Conservation (phyloP, 2,329 filamentous ascomycete genomes). For the Diaporthe amygdali region DNA sequence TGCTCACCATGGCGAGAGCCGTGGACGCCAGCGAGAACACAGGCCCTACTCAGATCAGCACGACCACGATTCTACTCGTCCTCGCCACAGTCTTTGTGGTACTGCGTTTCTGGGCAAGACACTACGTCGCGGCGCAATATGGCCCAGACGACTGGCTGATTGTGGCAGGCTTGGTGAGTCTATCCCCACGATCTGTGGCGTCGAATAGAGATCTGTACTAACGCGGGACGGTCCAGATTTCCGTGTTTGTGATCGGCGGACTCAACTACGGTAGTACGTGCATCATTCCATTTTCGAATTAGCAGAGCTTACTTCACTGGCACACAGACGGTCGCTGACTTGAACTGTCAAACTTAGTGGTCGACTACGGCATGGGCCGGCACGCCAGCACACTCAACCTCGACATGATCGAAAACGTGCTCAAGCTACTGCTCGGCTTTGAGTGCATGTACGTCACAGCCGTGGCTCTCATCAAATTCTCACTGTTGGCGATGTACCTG, state of each 20-base stretch:
- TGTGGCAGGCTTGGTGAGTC: slow-evolving; percentile 22
- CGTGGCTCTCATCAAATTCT: slow-evolving; percentile 29
- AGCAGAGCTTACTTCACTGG: too few relatives aligned
- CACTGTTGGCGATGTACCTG: slow-evolving; percentile 32
- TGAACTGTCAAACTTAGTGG: slow-evolving; percentile 14
- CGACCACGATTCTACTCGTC: slow-evolving; percentile 21
- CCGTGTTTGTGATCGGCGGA: slow-evolving; percentile 20
- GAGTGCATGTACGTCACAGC: slow-evolving; percentile 27
- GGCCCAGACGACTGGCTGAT: slow-evolving; percentile 25
- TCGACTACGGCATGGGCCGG: slow-evolving; percentile 25
- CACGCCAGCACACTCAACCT: slow-evolving; percentile 17
- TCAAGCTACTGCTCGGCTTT: slow-evolving; percentile 27
- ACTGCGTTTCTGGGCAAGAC: slow-evolving; percentile 26
- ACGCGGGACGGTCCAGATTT: slow-evolving; percentile 4
- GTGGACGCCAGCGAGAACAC: not conserved
- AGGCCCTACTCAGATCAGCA: slow-evolving; percentile 12
- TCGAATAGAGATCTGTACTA: not conserved
- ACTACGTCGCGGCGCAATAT: slow-evolving; percentile 7
- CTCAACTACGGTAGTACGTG: slow-evolving; percentile 27
- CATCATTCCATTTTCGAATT: not conserved
- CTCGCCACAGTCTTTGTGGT: slow-evolving; percentile 23
- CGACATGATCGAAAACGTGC: slow-evolving; percentile 26
- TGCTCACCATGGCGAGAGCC: not conserved
- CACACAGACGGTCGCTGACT: not conserved
- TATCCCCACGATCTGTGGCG: not conserved